A percentile compares a stretch with the other conserved stretches of the same genome.
Evolutionary conservation across 2,329 filamentous ascomycete genomes (phyloP).

Genomic region (Sarocladium strictum): DNA sequence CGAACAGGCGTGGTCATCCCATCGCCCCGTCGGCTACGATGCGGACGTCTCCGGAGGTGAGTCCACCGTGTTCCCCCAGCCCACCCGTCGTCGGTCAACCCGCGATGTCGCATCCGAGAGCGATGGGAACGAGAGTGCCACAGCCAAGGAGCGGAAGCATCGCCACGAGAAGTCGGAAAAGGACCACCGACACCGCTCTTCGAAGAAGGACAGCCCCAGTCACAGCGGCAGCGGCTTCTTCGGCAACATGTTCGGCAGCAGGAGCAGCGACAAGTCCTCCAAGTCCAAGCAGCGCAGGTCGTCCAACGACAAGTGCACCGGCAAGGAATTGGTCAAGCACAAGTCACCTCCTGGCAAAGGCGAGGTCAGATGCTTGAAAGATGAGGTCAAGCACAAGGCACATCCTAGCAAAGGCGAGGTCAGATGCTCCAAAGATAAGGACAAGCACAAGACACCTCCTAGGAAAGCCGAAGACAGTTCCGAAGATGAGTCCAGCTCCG

Average conservation of each 20-base stretch:
- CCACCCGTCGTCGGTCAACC: too few relatives aligned
- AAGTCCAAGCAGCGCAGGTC: background rate
- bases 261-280: background rate
- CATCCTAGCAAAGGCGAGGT: too few relatives aligned
- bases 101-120: too few relatives aligned
- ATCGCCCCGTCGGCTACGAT: background rate
- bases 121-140: too few relatives aligned
- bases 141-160: background rate
- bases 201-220: background rate
- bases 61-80: background rate
- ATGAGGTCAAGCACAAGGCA: too few relatives aligned
- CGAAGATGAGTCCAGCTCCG: too few relatives aligned
- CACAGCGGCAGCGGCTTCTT: background rate
- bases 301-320: background rate
- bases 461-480: too few relatives aligned
- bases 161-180: background rate
- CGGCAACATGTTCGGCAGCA: background rate
- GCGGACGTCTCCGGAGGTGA: background rate
- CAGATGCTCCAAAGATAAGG: too few relatives aligned
- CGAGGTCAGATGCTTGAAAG: too few relatives aligned
- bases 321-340: background rate
- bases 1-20: too few relatives aligned
- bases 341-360: too few relatives aligned
- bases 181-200: background rate
- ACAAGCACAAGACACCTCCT: background rate